Evolutionary conservation across 129 eudicot species (phyloP), one percentile per base, ranked within the genome.

Genomic region (Kitagawia praeruptora): DNA sequence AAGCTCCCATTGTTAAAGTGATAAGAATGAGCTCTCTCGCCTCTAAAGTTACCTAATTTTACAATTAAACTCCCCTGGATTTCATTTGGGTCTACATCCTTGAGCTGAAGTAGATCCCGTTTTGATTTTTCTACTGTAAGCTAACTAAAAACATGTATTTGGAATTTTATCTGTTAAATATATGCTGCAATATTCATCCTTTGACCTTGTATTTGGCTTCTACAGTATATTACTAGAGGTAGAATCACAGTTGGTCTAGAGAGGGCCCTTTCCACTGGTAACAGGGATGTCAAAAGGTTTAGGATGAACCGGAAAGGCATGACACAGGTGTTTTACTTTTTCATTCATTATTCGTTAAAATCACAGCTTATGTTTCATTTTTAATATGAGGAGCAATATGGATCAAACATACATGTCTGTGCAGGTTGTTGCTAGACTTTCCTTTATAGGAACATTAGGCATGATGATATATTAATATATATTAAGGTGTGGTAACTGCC

Each of bases 261-360:
- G 81, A 82, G 94, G 74, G 82, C 89, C 45, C 93, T 95, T 78
- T 92, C 96, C 81, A 95, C 98, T 45, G 98, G 98, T 42, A 95
- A 95, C 82, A 92, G 91, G 91, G 93, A 87, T 83, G 85, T 90
- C 51, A 79, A 81, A 61, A 87, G 97, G 76, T 95, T 95, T 82
- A 90, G 83, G 88, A 89, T 95, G 96, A 80, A 88, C 76, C 84
- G 90, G 67, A 92, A 86, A 83, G 98, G 98, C 87, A 86, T 92
- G 86, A 89, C 98, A 66, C 98, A 95, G 97, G 98, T 93, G 64
- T 76, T 45, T 77, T 82, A 44, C 83, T 63, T 54, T 13, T 4
- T 37, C 76, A 38, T 78, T 42, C 13, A 45, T 8, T 48, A 4
- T 84, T 69, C 31, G 5, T 73, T 42, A 23, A 71, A 71, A 73